phyloP scores from a whole-genome alignment of 768 basidiomycete species.

The Boletus reticulatus region DNA sequence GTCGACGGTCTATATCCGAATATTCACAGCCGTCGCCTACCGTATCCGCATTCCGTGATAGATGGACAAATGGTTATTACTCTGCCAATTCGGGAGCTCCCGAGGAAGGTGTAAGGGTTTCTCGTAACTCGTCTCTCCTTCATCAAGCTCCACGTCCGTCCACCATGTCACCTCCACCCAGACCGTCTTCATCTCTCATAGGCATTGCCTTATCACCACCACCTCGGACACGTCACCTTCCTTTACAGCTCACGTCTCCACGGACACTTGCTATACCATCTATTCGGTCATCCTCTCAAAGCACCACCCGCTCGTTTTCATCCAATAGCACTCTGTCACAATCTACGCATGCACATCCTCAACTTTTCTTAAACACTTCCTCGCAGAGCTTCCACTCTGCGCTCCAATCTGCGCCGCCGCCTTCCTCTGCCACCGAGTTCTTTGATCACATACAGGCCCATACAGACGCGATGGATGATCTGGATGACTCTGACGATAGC shows the following conservation, averaged over 20 bases:
- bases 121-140: conserved; percentile 22
- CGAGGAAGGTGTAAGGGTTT: conserved; percentile 9
- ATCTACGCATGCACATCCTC: conserved; percentile 13
- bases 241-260: conserved; percentile 19
- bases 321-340: conserved; percentile 26
- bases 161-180: conserved; percentile 55
- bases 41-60: conserved; percentile 77
- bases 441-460: conserved; percentile 73
- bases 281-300: conserved; percentile 28
- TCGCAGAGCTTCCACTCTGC: conserved; percentile 39
- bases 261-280: conserved; percentile 17
- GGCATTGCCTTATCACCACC: conserved; percentile 60
- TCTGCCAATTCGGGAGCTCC: conserved; percentile 25
- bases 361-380: conserved; percentile 47
- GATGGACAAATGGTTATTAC: conserved; percentile 34
- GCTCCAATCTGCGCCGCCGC: conserved; percentile 61
- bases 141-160: conserved; percentile 21
- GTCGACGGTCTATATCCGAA: conserved; percentile 58
- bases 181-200: conserved; percentile 60
- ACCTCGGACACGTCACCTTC: conserved; percentile 23
- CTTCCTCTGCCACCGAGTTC: conserved; percentile 66
- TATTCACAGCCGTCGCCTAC: conserved; percentile 74
- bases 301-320: conserved; percentile 31
- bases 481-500: conserved; percentile 56
- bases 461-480: conserved; percentile 70